A percentile compares a stretch with the other conserved stretches of the same genome.
These are phyloP conservation scores for Pseudogymnoascus sp. DNA, from an alignment of 2,329 filamentous ascomycete genomes.

Conservation along the genomic window DNA sequence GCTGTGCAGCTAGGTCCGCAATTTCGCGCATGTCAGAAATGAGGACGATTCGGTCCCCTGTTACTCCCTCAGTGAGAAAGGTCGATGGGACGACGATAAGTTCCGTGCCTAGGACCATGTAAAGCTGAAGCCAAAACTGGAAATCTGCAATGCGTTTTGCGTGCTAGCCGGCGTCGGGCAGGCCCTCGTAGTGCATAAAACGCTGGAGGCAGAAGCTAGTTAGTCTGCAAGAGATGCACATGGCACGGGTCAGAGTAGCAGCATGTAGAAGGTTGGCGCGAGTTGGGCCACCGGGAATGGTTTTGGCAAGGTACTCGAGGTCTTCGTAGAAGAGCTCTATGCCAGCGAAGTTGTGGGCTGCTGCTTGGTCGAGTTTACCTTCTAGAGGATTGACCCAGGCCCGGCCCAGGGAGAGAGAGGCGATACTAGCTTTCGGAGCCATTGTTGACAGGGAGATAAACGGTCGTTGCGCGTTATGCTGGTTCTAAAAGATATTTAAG, in stretches of 20 bases:
- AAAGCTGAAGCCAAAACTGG: slow-evolving; percentile 26
- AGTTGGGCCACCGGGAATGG: slow-evolving; percentile 22
- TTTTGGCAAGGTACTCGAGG: slow-evolving; percentile 48
- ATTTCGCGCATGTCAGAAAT: slow-evolving; percentile 53
- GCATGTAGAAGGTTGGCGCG: slow-evolving; percentile 42
- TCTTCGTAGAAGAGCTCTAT: slow-evolving; percentile 76
- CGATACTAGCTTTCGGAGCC: not conserved
- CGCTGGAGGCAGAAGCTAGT: slow-evolving; percentile 61
- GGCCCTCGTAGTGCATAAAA: slow-evolving; percentile 68
- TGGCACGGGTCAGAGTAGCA: slow-evolving; percentile 44
- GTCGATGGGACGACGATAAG: slow-evolving; percentile 66
- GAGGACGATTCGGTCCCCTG: slow-evolving; percentile 45
- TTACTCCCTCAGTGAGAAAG: slow-evolving; percentile 43
- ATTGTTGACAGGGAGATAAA: not conserved
- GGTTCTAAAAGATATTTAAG: too few species aligned
- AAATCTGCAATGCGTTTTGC: not conserved
- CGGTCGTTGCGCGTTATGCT: not conserved
- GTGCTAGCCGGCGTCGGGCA: slow-evolving; percentile 36
- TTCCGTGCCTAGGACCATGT: slow-evolving; percentile 52
- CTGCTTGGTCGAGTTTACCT: slow-evolving; percentile 60
- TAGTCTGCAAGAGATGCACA: slow-evolving; percentile 48
- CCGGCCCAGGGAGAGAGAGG: slow-evolving; percentile 43
- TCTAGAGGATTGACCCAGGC: slow-evolving; percentile 59
- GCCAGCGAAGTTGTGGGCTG: slow-evolving; percentile 54
- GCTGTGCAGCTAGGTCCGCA: slow-evolving; percentile 55